Evolutionary conservation across 2,329 filamentous ascomycete species (phyloP), one percentile per base, ranked within the genome.

Genomic region (Ophiognomonia clavigignenti-juglandacearum): DNA sequence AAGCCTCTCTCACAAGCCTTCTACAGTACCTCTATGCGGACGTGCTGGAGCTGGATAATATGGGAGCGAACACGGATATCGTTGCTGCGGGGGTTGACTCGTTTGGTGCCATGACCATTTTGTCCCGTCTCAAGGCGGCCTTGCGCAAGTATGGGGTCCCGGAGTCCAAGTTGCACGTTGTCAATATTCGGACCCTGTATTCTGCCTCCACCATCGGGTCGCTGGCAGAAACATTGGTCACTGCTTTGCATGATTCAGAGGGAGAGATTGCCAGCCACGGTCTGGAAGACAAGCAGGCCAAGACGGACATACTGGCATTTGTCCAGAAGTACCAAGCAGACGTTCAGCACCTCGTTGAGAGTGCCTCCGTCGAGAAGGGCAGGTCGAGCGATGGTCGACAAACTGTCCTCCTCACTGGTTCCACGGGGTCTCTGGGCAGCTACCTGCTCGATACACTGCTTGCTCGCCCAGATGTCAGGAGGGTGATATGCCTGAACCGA

Each of bases 401-500:
- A 19, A 41, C 39, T 20, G 39, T 41, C 14, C 24, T 73, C 7
- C 51, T 78, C 18, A 77, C 72, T 0, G 75, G 72, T 13, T 71
- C 68, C 4, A 77, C 74, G 0, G 74, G 74, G 7, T 71, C 68
- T 4, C 53, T 78, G 16, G 74, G 74, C 0, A 69, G 64, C 4
- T 74, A 76, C 54, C 59, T 77, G 32, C 61, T 77, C 3, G 59
- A 72, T 41, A 37, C 57, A 14, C 58, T 73, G 19, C 53, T 65
- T 2, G 48, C 46, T 10, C 58, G 59, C 19, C 59, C 65, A 0
- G 47, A 52, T 4, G 64, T 76, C 11, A 57, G 59, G 27, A 70
- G 67, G 51, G 57, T 77, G 20, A 62, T 73, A 42, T 76, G 72
- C 45, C 61, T 78, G 13, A 77, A 78, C 56, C 65, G 74, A n/a